Base-by-base conservation (phyloP, 2,329 filamentous ascomycete genomes). In the Mycosphaerella sp. region DNA sequence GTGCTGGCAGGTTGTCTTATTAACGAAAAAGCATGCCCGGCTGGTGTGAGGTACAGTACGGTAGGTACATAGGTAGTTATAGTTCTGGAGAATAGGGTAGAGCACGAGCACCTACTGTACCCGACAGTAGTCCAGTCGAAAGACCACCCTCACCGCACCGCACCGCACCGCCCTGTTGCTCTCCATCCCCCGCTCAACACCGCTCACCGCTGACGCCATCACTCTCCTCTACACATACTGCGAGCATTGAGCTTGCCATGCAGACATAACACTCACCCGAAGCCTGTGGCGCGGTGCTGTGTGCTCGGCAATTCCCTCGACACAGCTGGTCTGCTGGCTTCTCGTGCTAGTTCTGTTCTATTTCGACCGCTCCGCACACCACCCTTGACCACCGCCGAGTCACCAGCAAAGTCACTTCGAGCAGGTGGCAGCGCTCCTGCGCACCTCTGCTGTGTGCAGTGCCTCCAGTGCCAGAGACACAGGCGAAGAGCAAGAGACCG, bases 201-300 rank as follows among this genome's bases (percentile, higher is more conserved):
- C 43, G 14, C 37, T 34, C 35, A 18, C 21, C 45, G 21, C 27
- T 28, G 14, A 41, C 45, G 28, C n/a, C 45, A 48, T 48, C 45
- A 18, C 45, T 48, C 45, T 32, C 13, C 45, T 48, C 36, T 32
- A 37, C 36, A 40, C 37, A 41, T 36, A 43, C 43, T 41, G 45
- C 45, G 21, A 41, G 45, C 45, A 48, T 48, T 48, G 45, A 34
- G 21, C 45, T 37, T 28, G 36, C 35, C 37, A 48, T 41, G 45
- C 45, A 41, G 37, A 21, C 45, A 17, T 48, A 48, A 37, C 36
- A 37, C 37, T 17, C 37, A 25, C 21, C 28, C 37, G 45, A 37
- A 37, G 35, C 44, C 44, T 17, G 44, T 27, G 30, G 44, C 44
- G 35, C 27, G 21, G 36, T 28, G 36, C 45, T 48, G 36, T 12